A percentile compares a stretch with the other conserved stretches of the same genome.
Conservation (phyloP, 2,329 filamentous ascomycete genomes). For the Trichoderma asperellum region DNA sequence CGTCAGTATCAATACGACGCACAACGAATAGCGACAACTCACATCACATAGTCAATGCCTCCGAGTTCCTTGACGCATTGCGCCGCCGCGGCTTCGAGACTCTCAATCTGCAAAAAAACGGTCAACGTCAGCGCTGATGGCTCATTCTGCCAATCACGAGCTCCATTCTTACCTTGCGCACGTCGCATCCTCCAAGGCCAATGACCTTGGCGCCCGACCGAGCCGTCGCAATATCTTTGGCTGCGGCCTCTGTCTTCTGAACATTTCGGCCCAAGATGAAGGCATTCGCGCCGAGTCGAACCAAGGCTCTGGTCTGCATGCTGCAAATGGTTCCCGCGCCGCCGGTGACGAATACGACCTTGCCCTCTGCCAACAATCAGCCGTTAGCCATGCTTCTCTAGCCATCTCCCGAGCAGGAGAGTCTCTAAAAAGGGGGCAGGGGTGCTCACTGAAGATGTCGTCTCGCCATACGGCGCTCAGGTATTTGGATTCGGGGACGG, state of each 20-base stretch:
- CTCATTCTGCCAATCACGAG: not conserved
- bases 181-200: constrained; percentile 79
- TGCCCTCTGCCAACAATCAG: constrained; percentile 62
- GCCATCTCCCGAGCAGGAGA: not conserved
- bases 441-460: constrained; percentile 73
- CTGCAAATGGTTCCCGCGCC: constrained; percentile 93
- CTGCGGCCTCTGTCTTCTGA: constrained; percentile 81
- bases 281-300: constrained; percentile 88
- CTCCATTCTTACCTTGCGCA: constrained; percentile 65
- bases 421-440: not conserved
- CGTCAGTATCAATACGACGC: not conserved
- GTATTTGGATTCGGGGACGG: constrained; percentile 72
- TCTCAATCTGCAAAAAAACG: constrained; percentile 36
- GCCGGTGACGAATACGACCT: constrained; percentile 93
- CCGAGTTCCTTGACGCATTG: constrained; percentile 82
- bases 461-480: constrained; percentile 84
- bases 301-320: constrained; percentile 87
- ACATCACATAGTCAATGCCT: constrained; percentile 91
- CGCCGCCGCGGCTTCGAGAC: constrained; percentile 68
- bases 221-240: constrained; percentile 79
- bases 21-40: constrained; percentile 40
- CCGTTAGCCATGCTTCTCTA: not conserved
- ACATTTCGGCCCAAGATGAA: constrained; percentile 91
- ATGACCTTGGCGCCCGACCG: constrained; percentile 81
- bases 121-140: not conserved